A percentile compares a stretch with the other conserved stretches of the same genome.
phyloP scores from a whole-genome alignment of 345 rosid species.

The Rhodamnia rubescens region DNA sequence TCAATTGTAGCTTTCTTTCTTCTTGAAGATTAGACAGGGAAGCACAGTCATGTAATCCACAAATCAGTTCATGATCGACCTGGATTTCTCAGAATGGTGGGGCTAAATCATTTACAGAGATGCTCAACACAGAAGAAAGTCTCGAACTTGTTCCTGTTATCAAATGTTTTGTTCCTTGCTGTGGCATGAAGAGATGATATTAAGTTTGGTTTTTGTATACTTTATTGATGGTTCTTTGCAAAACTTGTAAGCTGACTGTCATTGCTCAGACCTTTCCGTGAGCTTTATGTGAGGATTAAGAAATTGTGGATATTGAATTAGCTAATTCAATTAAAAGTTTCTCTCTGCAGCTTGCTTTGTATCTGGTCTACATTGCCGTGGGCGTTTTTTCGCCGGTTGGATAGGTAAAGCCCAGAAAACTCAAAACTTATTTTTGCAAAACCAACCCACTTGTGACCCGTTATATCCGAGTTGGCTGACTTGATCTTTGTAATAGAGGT shows the following conservation, averaged over 20 bases:
- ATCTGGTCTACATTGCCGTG: conserved; percentile 69
- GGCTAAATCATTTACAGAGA: neutral
- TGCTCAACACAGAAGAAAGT: neutral
- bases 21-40: neutral
- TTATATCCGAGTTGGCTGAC: neutral
- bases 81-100: neutral
- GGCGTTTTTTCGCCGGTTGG: conserved; percentile 93
- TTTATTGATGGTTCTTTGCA: neutral
- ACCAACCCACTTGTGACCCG: neutral
- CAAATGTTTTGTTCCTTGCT: neutral
- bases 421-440: neutral
- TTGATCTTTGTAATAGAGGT: conserved; percentile 66
- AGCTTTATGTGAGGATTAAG: neutral
- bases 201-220: neutral
- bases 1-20: neutral
- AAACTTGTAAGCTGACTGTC: neutral
- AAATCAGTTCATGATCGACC: neutral
- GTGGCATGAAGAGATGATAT: neutral
- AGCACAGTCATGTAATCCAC: neutral
- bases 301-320: neutral
- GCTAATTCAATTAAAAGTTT: neutral
- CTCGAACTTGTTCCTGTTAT: neutral
- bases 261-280: neutral
- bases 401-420: conserved; percentile 47
- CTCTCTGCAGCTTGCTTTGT: conserved; percentile 64